A percentile compares a stretch with the other conserved stretches of the same genome.
These are phyloP conservation scores for Pyrus communis DNA, from an alignment of 306 rosid species.

Conservation along the genomic window DNA sequence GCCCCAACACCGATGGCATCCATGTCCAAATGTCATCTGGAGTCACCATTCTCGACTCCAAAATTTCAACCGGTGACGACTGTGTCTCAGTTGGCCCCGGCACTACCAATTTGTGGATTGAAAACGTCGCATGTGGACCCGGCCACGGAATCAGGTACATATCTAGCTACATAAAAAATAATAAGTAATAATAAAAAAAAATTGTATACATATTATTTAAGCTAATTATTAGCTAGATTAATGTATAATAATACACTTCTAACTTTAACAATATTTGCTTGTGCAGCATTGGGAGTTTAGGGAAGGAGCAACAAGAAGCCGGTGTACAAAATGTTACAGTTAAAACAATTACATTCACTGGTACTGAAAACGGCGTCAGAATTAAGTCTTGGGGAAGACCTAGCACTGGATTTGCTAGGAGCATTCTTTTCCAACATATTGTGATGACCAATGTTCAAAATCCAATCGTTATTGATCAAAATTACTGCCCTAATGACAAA, in stretches of 20 bases:
- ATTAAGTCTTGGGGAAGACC: slow-evolving; percentile 59
- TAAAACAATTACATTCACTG: slow-evolving; percentile 9
- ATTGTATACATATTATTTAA: too few relatives aligned
- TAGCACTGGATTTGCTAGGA: slow-evolving; percentile 39
- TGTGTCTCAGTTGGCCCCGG: slow-evolving; percentile 60
- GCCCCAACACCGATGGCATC: slow-evolving; percentile 74
- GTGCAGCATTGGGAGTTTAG: slow-evolving; percentile 56
- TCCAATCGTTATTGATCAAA: slow-evolving; percentile 46
- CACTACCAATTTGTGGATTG: slow-evolving; percentile 43
- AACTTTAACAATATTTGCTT: not conserved
- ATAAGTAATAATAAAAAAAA: too few relatives aligned
- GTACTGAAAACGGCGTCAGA: slow-evolving; percentile 49
- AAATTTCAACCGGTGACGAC: slow-evolving; percentile 49
- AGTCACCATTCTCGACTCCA: slow-evolving; percentile 36
- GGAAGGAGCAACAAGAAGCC: slow-evolving; percentile 24
- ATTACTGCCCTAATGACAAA: slow-evolving; percentile 34
- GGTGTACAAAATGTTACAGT: slow-evolving; percentile 66
- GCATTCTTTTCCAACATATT: slow-evolving; percentile 30
- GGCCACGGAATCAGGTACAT: slow-evolving; percentile 60
- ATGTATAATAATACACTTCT: not conserved
- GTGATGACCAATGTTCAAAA: slow-evolving; percentile 34
- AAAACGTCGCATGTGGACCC: slow-evolving; percentile 47
- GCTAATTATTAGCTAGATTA: too few relatives aligned
- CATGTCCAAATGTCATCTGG: slow-evolving; percentile 41
- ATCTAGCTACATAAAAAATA: too few relatives aligned